A percentile compares a stretch with the other conserved stretches of the same genome.
These are phyloP conservation scores for Microbotryum lychnidis-dioicae DNA, from an alignment of 1,284 basidiomycete genomes.

Conservation along the genomic window DNA sequence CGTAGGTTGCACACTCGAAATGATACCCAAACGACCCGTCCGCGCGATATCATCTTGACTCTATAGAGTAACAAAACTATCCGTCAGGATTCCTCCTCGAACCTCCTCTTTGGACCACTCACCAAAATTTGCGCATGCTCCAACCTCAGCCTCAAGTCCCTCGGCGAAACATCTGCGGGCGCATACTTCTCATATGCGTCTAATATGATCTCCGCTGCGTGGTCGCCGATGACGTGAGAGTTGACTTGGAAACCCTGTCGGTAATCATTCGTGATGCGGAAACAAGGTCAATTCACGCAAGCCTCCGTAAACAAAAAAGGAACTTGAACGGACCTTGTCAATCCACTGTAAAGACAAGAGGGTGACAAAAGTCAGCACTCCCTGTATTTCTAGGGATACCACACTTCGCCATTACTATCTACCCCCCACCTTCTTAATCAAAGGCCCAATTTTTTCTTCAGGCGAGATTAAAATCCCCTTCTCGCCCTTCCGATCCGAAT, in stretches of 20 bases:
- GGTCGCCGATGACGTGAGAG: conserved; percentile 84
- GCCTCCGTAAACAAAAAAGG: conserved; percentile 25
- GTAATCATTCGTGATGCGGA: neutral
- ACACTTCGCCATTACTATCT: no score
- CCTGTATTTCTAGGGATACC: no score
- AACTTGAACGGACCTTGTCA: conserved; percentile 6
- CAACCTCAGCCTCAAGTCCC: conserved; percentile 57
- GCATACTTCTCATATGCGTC: conserved; percentile 64
- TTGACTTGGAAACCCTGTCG: conserved; percentile 46
- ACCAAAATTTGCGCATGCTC: conserved; percentile 84
- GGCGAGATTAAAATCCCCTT: conserved; percentile 59
- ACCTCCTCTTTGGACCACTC: neutral
- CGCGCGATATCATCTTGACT: conserved; percentile 58
- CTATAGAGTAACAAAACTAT: conserved; percentile 12
- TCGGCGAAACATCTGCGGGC: conserved; percentile 41
- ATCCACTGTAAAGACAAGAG: conserved; percentile 1
- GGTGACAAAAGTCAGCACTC: no score
- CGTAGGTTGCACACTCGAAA: conserved; percentile 86
- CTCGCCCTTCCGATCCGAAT: conserved; percentile 58
- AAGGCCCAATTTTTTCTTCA: conserved; percentile 49
- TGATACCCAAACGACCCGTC: conserved; percentile 65
- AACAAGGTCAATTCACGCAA: conserved; percentile 4
- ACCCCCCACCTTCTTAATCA: conserved; percentile 45
- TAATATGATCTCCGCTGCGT: conserved; percentile 70
- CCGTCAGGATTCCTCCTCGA: neutral